phyloP scores from a whole-genome alignment of 2,329 filamentous ascomycete genomes.

The Phaeophleospora eucalypticola region DNA sequence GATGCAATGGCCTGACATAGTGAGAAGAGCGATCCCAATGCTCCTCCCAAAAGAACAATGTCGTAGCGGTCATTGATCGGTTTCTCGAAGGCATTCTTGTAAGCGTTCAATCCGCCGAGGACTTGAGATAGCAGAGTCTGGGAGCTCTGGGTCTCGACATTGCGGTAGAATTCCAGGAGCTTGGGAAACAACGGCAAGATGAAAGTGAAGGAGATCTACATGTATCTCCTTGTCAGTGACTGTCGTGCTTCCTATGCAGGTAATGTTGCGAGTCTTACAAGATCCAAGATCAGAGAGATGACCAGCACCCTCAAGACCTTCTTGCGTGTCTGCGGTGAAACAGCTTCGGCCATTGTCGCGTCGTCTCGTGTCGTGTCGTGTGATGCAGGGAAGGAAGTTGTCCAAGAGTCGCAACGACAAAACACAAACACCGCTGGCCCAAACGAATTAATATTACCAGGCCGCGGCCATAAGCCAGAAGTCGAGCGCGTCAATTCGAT shows the following conservation, averaged over 20 bases:
- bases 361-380: conserved; percentile 2
- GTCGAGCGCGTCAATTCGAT: neutral
- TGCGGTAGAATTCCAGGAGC: conserved; percentile 92
- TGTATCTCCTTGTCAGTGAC: neutral
- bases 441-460: conserved; percentile 3
- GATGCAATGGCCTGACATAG: conserved; percentile 89
- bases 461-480: conserved; percentile 3
- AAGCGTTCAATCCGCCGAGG: conserved; percentile 79
- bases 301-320: conserved; percentile 22
- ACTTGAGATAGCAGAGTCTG: conserved; percentile 72
- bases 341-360: conserved; percentile 11
- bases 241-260: neutral
- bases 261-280: conserved; percentile 15
- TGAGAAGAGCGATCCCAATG: conserved; percentile 88
- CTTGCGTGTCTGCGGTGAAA: conserved; percentile 17
- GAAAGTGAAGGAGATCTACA: conserved; percentile 93
- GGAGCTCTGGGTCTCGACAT: conserved; percentile 61
- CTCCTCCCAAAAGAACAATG: conserved; percentile 90
- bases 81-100: conserved; percentile 87
- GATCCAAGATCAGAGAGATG: conserved; percentile 22
- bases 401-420: neutral
- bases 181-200: conserved; percentile 95
- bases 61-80: conserved; percentile 97
- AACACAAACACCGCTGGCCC: neutral
- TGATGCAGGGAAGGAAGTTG: neutral